A percentile compares a stretch with the other conserved stretches of the same genome.
Evolutionary conservation across 495 filamentous ascomycete genomes (phyloP).

Genomic region (Lepraria neglecta): DNA sequence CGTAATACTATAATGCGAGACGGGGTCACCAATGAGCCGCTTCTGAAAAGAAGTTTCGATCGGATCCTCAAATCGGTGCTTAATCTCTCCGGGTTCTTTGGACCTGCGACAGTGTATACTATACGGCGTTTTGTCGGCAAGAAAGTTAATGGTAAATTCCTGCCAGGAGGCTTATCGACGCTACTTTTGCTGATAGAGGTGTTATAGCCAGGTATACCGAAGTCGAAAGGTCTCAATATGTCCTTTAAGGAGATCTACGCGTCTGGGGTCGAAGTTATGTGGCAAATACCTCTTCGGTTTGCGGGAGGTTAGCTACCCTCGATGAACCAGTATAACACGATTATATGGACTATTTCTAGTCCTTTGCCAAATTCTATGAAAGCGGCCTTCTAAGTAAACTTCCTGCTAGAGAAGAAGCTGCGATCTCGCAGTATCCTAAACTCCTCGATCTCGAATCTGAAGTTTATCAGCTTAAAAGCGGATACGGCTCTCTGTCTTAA

Average conservation of each 20-base stretch:
- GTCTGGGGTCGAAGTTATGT: slow-evolving; percentile 4
- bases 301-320: not conserved
- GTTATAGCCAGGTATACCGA: slow-evolving; percentile 2
- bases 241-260: not conserved
- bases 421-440: not conserved
- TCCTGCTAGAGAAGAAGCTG: not conserved
- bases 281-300: slow-evolving; percentile 1
- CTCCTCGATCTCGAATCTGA: not conserved
- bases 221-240: not conserved
- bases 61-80: slow-evolving; percentile 14
- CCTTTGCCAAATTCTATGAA: slow-evolving; percentile 3
- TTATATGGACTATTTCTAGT: slow-evolving; percentile 1
- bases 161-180: slow-evolving; percentile 1
- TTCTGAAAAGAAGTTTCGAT: slow-evolving; percentile 1
- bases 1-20: slow-evolving; percentile 7
- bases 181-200: not conserved
- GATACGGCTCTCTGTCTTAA: not conserved
- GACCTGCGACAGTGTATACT: not conserved
- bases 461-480: not conserved
- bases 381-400: not conserved
- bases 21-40: slow-evolving; percentile 6
- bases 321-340: not conserved
- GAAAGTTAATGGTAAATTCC: not conserved
- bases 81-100: slow-evolving; percentile 16
- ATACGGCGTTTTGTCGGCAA: slow-evolving; percentile 9